Percentiles rank a stretch among this genome's conserved stretches.
These are phyloP conservation scores for Penicillium sp. DNA, from an alignment of 2,329 filamentous ascomycete species.

Conservation along the genomic window DNA sequence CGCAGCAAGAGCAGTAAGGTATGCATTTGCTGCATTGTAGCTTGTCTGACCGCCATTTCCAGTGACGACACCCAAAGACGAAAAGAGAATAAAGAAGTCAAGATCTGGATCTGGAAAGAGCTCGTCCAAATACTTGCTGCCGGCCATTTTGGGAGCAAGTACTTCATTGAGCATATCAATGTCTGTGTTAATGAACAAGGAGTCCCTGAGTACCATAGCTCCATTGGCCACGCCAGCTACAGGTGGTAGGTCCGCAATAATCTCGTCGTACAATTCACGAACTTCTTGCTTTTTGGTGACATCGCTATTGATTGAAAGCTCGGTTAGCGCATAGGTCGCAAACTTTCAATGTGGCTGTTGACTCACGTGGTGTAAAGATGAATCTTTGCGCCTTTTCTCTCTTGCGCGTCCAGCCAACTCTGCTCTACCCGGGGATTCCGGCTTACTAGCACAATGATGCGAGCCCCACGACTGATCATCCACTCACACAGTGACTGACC, in stretches of 20 bases:
- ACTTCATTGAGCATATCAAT: not conserved
- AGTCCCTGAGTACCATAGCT: not conserved
- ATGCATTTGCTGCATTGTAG: slow-evolving; percentile 15
- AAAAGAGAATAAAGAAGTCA: not conserved
- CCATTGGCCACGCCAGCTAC: not conserved
- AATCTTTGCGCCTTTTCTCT: not conserved
- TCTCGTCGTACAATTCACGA: not conserved
- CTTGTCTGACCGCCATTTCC: slow-evolving; percentile 14
- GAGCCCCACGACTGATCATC: slow-evolving; percentile 2
- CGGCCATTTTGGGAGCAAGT: not conserved
- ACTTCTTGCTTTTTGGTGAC: not conserved
- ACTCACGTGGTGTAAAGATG: not conserved
- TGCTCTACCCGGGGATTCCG: not conserved
- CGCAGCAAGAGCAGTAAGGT: slow-evolving; percentile 2
- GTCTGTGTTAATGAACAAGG: not conserved
- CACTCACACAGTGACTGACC: not conserved
- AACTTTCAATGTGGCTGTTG: not conserved
- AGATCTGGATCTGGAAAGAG: not conserved
- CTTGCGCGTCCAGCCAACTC: not conserved
- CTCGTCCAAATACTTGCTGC: not conserved
- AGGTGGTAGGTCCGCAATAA: not conserved
- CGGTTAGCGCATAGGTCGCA: not conserved
- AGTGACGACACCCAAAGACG: not conserved
- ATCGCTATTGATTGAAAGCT: not conserved
- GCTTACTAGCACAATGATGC: not conserved